A percentile compares a stretch with the other conserved stretches of the same genome.
Evolutionary conservation across 768 basidiomycete genomes (phyloP).

Genomic region (Serendipita sp.): DNA sequence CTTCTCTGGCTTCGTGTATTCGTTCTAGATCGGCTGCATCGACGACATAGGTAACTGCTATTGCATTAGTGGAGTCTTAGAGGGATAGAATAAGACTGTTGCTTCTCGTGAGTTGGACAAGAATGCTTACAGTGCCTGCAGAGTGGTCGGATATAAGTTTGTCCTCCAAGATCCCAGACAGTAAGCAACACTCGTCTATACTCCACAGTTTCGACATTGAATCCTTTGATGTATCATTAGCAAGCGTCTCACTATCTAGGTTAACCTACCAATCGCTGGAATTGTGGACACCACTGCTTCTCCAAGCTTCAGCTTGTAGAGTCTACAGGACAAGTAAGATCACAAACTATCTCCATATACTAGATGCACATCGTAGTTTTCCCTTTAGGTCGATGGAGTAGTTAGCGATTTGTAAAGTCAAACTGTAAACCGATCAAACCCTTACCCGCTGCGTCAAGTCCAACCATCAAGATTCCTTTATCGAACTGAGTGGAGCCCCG

Average conservation of each 20-base stretch:
- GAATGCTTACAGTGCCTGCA: background rate
- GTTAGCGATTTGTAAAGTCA: background rate
- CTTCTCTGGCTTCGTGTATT: conserved; percentile 37
- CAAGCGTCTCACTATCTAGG: too few species aligned
- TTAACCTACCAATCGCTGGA: too few species aligned
- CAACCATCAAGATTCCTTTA: background rate
- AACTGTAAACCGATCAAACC: background rate
- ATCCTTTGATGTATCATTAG: background rate
- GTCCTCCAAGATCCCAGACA: background rate
- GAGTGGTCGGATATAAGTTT: background rate
- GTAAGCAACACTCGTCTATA: background rate
- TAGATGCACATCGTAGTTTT: background rate
- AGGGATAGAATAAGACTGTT: too few species aligned
- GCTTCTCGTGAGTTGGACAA: background rate
- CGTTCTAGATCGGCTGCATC: conserved; percentile 37
- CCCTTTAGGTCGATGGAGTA: background rate
- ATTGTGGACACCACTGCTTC: background rate
- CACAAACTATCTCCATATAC: background rate
- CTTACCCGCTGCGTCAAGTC: background rate
- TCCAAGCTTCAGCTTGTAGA: background rate
- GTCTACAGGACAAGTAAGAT: background rate
- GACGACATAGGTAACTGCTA: conserved; percentile 48
- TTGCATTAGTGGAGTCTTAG: background rate
- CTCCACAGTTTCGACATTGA: background rate
- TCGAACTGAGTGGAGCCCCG: too few species aligned